phyloP scores from a whole-genome alignment of 2,329 filamentous ascomycete species.

The Aspergillus oerlinghausenensis region DNA sequence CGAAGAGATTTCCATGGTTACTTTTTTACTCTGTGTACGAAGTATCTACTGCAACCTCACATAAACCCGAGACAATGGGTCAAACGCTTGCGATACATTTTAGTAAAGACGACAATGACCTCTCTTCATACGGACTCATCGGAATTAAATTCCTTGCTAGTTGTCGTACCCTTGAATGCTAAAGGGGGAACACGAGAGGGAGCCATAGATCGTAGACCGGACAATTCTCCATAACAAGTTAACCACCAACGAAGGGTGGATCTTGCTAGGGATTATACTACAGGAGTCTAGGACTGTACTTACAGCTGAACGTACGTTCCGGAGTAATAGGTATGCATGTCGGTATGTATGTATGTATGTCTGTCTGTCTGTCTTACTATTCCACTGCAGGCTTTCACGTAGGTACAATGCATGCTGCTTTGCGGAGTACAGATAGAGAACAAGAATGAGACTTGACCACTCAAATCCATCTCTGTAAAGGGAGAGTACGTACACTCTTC shows the following conservation, averaged over 20 bases:
- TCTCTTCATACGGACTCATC: not conserved
- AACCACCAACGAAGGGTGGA: not conserved
- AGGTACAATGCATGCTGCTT: not conserved
- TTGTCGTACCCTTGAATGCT: not conserved
- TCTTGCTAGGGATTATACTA: not conserved
- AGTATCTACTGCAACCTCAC: not conserved
- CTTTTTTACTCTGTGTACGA: too few relatives aligned
- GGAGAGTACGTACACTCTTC: not conserved
- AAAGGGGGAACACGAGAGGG: not conserved
- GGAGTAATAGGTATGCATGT: not conserved
- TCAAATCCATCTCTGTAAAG: not conserved
- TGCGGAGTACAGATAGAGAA: not conserved
- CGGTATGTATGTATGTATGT: not conserved
- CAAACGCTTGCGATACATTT: too few relatives aligned
- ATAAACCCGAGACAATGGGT: not conserved
- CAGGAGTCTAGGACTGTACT: too few relatives aligned
- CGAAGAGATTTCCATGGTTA: not conserved
- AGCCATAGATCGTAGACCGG: not conserved
- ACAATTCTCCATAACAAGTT: not conserved
- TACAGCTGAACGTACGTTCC: too few relatives aligned
- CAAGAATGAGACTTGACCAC: not conserved
- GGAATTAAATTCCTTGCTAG: not conserved
- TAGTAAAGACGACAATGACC: not conserved
- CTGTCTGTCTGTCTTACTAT: not conserved
- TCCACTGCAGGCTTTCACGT: not conserved